Evolutionary conservation across 169 alveolate species (phyloP), one percentile per base, ranked within the genome.

Genomic region (Cryptosporidium baileyi): DNA sequence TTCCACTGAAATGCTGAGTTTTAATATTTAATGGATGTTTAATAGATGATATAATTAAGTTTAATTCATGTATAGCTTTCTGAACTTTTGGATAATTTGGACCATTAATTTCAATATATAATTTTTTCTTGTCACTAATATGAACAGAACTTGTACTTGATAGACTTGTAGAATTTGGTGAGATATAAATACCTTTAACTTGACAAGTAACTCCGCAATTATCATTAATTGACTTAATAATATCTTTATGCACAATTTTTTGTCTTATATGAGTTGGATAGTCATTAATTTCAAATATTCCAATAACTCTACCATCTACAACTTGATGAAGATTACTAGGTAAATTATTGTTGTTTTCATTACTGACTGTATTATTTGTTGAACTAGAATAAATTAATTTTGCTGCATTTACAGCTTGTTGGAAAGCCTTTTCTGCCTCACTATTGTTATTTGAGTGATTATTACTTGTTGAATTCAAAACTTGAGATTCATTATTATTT

Each of bases 271-370:
- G 82, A 38, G 94, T 95, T n/a, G 98, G 96, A 81, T 93, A 95
- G 79, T 94, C 95, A 91, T 95, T 95, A 67, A 95, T 95, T 67
- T 93, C 96, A 60, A 95, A 92, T 36, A 93, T 97, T 67, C 94
- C 97, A 43, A 92, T 89, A 36, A 93, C 90, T 30, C 94, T 92
- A 63, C 94, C 94, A 40, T 57, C 49, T 15, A 74, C 44, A 34
- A 74, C 65, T 54, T 74, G 85, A 34, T 74, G 85, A 32, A 57
- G 44, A 41, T 74, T 74, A 41, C 36, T 74, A 4, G 85, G 67
- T 17, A 54, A 32, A 4, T 44, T 49, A 17, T 38, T 59, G 3
- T 22, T 51, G 28, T 51, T 52, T 3, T 47, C 28, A 74, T 51
- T 54, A 36, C 60, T 52, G 22, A 13, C 13, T 19, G 26, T 59